Evolutionary conservation across 441 rosid genomes (phyloP).

Genomic region (Theobroma grandiflorum): DNA sequence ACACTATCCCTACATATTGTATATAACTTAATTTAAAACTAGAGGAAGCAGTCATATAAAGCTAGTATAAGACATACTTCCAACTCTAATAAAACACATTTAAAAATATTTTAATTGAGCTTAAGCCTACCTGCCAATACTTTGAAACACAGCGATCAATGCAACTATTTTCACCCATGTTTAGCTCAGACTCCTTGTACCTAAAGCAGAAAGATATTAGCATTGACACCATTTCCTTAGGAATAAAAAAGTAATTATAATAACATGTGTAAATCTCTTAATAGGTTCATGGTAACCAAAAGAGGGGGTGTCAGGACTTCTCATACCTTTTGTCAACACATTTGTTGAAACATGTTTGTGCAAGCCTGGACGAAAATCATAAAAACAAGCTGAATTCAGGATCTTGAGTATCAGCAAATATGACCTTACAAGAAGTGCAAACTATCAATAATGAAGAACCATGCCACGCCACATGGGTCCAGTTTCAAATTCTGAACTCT

Average conservation of each 20-base stretch:
- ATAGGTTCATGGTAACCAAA: conserved; percentile 5
- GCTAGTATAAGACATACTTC: background rate
- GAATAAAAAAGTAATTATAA: background rate
- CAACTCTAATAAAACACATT: background rate
- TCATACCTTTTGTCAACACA: conserved; percentile 91
- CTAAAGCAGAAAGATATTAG: conserved; percentile 39
- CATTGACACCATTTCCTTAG: background rate
- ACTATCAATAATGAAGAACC: background rate
- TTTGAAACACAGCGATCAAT: conserved; percentile 97
- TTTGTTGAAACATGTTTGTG: conserved; percentile 86
- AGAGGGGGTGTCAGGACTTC: background rate
- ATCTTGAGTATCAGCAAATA: background rate
- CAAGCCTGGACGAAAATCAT: conserved; percentile 66
- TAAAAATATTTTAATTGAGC: background rate
- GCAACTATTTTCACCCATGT: conserved; percentile 99
- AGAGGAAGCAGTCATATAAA: background rate
- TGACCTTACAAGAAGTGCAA: background rate
- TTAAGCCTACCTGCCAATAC: conserved; percentile 78
- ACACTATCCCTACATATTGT: background rate
- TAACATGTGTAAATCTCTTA: background rate
- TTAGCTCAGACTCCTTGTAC: conserved; percentile 92
- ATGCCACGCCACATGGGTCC: background rate
- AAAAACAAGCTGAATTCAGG: conserved; percentile 22
- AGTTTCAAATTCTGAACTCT: background rate
- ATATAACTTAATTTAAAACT: background rate